These are phyloP conservation scores for Solanum megistacrolobum DNA, from an alignment of 257 asterid species.

Conservation along the genomic window DNA sequence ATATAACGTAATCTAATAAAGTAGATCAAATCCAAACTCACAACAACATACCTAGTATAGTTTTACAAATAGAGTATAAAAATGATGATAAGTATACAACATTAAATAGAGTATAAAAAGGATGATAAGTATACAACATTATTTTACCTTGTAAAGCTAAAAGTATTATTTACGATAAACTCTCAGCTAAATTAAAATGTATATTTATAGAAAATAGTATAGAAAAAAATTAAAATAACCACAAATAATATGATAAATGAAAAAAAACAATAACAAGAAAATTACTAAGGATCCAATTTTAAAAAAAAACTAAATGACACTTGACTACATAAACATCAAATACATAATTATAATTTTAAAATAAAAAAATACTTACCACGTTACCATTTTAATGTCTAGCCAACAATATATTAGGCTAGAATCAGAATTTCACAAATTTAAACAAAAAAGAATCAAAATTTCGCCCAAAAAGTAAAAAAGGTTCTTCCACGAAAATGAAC, in stretches of 20 bases:
- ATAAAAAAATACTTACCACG: background rate
- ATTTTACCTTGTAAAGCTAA: no score
- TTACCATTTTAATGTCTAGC: background rate
- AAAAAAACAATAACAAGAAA: no score
- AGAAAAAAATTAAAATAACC: background rate
- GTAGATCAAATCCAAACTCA: background rate
- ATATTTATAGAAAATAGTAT: no score
- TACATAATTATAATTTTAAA: background rate
- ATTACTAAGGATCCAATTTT: background rate
- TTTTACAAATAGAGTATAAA: no score
- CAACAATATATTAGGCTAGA: background rate
- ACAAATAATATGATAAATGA: no score
- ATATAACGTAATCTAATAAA: background rate
- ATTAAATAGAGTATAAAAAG: no score
- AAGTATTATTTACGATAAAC: no score
- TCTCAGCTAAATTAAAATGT: background rate
- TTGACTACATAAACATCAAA: background rate
- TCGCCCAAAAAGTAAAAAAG: background rate
- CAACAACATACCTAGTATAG: background rate
- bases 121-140: no score
- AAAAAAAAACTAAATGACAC: background rate
- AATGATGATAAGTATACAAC: background rate
- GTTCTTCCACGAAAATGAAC: background rate
- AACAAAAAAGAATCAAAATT: background rate
- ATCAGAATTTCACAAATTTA: background rate